Evolutionary conservation across 257 asterid species (phyloP).

Genomic region (Solanum ossicruentum): DNA sequence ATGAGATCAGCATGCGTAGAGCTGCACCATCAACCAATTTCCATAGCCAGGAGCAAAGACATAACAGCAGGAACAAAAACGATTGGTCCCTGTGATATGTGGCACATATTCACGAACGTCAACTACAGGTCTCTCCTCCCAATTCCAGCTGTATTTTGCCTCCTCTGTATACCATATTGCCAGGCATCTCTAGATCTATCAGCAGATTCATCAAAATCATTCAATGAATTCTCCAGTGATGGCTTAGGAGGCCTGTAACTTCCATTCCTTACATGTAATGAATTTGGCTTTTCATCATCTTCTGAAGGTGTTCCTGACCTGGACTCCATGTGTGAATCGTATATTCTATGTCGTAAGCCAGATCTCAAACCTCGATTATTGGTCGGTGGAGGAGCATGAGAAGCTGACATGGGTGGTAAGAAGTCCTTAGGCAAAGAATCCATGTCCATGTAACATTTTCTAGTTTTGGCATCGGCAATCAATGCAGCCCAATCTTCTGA

Average conservation of each 20-base stretch:
- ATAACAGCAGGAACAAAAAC: background rate
- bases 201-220: conserved; percentile 51
- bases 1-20: background rate
- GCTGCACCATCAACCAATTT: background rate
- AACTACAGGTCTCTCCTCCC: conserved; percentile 50
- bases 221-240: conserved; percentile 42
- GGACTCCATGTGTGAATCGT: conserved; percentile 66
- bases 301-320: conserved; percentile 92
- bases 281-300: conserved; percentile 72
- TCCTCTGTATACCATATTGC: conserved; percentile 46
- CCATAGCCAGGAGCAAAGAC: background rate
- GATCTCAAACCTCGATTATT: conserved; percentile 58
- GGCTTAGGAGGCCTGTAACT: conserved; percentile 45
- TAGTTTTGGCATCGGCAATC: conserved; percentile 69
- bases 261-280: conserved; percentile 44
- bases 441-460: conserved; percentile 85
- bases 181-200: conserved; percentile 69
- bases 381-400: conserved; percentile 29
- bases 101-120: background rate
- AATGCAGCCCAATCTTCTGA: conserved; percentile 97
- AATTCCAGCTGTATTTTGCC: conserved; percentile 32
- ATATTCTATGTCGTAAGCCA: conserved; percentile 62
- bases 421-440: conserved; percentile 87
- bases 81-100: background rate
- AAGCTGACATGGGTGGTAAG: conserved; percentile 33